Evolutionary conservation across 306 rosid genomes (phyloP).

Genomic region (Rosa chinensis): DNA sequence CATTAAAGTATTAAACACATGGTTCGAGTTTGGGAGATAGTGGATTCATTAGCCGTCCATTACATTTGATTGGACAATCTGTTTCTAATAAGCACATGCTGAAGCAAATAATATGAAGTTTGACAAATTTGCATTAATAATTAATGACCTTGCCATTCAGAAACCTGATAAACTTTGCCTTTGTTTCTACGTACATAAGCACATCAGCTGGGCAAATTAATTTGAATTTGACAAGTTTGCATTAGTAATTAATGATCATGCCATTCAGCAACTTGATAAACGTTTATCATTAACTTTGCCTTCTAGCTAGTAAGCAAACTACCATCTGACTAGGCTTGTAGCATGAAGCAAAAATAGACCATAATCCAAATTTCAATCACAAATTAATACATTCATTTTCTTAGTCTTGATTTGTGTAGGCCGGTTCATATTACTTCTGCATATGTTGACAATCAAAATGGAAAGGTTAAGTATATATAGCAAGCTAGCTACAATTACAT

Average conservation of each 20-base stretch:
- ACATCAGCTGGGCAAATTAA: no score
- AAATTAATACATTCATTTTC: neutral
- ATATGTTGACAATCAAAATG: no score
- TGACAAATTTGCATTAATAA: neutral
- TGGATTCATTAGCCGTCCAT: neutral
- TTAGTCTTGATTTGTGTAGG: neutral
- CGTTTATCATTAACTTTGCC: neutral
- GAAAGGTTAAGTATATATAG: neutral
- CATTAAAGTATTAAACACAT: no score
- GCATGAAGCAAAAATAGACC: neutral
- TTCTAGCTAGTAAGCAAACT: neutral
- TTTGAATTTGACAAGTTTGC: no score
- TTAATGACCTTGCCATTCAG: neutral
- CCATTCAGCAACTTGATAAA: neutral
- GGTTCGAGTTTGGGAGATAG: neutral
- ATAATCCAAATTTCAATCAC: neutral
- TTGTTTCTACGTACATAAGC: no score
- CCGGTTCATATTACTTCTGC: neutral
- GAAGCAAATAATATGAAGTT: slow-evolving; percentile 2
- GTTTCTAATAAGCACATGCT: neutral
- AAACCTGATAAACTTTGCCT: neutral
- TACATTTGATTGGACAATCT: neutral
- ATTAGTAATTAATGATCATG: no score
- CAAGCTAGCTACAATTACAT: neutral
- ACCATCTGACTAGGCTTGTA: neutral